These are phyloP conservation scores for Pleurotus eryngii DNA, from an alignment of 768 basidiomycete species.

Conservation along the genomic window DNA sequence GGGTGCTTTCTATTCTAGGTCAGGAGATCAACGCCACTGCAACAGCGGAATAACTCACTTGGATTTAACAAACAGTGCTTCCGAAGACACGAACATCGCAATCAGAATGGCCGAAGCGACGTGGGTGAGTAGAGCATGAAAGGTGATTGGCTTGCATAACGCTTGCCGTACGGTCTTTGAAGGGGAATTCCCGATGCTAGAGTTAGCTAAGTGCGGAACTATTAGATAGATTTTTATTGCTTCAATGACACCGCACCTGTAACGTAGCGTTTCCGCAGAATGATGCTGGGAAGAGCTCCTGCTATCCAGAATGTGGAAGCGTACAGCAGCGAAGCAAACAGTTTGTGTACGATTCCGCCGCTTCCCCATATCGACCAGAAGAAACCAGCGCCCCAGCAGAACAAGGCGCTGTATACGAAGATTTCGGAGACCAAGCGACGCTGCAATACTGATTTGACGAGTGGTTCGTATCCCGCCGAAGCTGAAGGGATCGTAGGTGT, in stretches of 20 bases:
- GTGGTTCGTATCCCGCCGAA: slow-evolving; percentile 59
- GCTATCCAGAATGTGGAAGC: slow-evolving; percentile 44
- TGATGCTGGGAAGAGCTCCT: slow-evolving; percentile 53
- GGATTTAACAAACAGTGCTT: slow-evolving; percentile 63
- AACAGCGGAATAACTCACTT: slow-evolving; percentile 36
- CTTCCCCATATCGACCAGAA: slow-evolving; percentile 42
- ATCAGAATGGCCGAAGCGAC: slow-evolving; percentile 41
- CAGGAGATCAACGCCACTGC: not conserved
- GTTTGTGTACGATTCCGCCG: slow-evolving; percentile 29
- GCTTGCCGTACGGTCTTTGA: slow-evolving; percentile 43
- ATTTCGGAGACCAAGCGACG: slow-evolving; percentile 56
- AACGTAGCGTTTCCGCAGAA: slow-evolving; percentile 57
- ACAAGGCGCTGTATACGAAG: slow-evolving; percentile 46
- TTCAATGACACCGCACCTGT: slow-evolving; percentile 41
- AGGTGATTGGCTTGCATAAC: slow-evolving; percentile 43
- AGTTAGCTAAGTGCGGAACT: slow-evolving; percentile 32
- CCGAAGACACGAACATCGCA: slow-evolving; percentile 32
- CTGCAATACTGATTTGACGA: slow-evolving; percentile 57
- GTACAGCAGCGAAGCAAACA: slow-evolving; percentile 39
- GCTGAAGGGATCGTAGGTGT: slow-evolving; percentile 56
- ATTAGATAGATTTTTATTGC: not conserved
- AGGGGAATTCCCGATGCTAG: slow-evolving; percentile 50
- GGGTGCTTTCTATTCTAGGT: slow-evolving; percentile 58
- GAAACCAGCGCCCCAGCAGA: slow-evolving; percentile 41
- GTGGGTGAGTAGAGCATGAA: slow-evolving; percentile 44